A percentile compares a stretch with the other conserved stretches of the same genome.
Conservation (phyloP, 352 stramenopile species). For the Phytopythium kandeliae region DNA sequence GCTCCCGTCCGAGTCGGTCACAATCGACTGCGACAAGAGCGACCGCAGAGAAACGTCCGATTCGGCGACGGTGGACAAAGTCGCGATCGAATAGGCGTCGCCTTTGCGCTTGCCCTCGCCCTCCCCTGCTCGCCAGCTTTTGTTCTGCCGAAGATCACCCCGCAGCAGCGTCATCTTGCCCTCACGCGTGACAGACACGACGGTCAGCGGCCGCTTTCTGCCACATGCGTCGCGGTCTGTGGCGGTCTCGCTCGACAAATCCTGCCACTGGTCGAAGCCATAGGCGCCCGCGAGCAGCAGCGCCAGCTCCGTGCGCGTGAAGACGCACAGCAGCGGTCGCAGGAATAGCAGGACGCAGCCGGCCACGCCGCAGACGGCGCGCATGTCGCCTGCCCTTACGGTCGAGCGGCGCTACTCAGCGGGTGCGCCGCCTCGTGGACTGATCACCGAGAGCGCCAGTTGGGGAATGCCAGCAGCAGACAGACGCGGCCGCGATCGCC, state of each 20-base stretch:
- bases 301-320: conserved; percentile 10
- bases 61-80: conserved; percentile 1
- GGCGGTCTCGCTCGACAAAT: neutral
- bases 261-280: conserved; percentile 8
- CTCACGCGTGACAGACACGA: conserved; percentile 6
- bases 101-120: conserved; percentile 1
- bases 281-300: conserved; percentile 15
- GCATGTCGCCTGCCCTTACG: neutral
- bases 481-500: too few species aligned
- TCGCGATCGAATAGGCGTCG: conserved; percentile 5
- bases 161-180: conserved; percentile 7
- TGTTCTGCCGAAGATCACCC: neutral
- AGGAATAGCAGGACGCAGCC: conserved; percentile 5
- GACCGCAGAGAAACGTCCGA: conserved; percentile 3
- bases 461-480: conserved; percentile 1
- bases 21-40: neutral
- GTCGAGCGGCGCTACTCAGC: too few species aligned
- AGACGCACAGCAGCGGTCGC: conserved; percentile 12
- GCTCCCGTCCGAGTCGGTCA: neutral
- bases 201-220: conserved; percentile 3
- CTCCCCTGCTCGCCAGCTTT: too few species aligned
- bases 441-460: neutral
- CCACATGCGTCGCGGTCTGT: neutral
- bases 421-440: neutral
- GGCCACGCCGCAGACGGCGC: conserved; percentile 2